Evolutionary conservation across 306 rosid genomes (phyloP).

Genomic region (Inga oerstediana): DNA sequence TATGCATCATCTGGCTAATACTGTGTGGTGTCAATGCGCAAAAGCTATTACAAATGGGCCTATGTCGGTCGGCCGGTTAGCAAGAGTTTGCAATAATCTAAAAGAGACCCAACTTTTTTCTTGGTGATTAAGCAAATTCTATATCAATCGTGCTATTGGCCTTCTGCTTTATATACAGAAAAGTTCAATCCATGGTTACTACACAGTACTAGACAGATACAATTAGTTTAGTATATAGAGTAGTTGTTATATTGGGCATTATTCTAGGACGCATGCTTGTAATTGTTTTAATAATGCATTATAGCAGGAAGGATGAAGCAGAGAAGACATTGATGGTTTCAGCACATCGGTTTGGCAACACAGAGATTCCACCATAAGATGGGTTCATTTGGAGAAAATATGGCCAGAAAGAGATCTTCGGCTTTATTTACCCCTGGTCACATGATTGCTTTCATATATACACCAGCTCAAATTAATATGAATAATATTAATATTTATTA

Average conservation of each 20-base stretch:
- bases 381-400: conserved; percentile 80
- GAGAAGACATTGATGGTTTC: conserved; percentile 44
- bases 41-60: too few species aligned
- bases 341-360: conserved; percentile 65
- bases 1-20: too few species aligned
- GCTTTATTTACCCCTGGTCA: conserved; percentile 63
- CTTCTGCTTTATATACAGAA: not conserved
- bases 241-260: not conserved
- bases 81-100: too few species aligned
- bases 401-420: conserved; percentile 66
- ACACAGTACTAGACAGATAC: too few species aligned
- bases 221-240: too few species aligned
- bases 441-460: not conserved
- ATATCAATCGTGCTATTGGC: not conserved
- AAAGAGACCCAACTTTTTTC: not conserved
- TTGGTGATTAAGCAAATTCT: not conserved
- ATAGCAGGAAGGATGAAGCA: conserved; percentile 42
- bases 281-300: conserved; percentile 6
- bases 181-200: not conserved
- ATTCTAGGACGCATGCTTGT: not conserved
- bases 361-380: conserved; percentile 71
- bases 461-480: too few species aligned
- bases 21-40: too few species aligned
- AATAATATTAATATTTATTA: too few species aligned
- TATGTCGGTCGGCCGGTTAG: too few species aligned